Base-by-base conservation (phyloP, 306 rosid species). In the Castanea sativa region DNA sequence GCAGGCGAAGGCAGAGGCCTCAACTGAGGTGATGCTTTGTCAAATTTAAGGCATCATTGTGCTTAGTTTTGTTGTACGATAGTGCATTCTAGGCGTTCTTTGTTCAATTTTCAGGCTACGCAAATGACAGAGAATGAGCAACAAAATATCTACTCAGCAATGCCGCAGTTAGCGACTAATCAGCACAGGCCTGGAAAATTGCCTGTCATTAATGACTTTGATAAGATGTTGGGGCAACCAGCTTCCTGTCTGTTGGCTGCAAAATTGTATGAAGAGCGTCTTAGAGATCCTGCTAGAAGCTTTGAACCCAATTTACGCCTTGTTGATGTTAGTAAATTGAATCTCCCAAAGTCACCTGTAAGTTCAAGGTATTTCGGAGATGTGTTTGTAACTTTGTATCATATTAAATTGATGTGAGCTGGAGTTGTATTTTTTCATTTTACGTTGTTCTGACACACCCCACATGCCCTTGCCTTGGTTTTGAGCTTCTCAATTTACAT, bases 61-160 rank as follows among this genome's bases (percentile, higher is more conserved):
- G 49, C 56, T 76, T 27, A 11, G 15, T 79, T 73, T 35, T 21
- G n/a, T 69, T 69, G 56, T 70, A 15, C 25, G 4, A 61, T 63
- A 75, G 76, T 75, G 78, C 52, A 52, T 72, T 30, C 2, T 15
- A 29, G 8, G 57, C n/a, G 6, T 19, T 69, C 67, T 20, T 49
- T 55, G 64, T 23, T 78, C 32, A 53, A 85, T 70, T 85, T 73
- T 82, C 85, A 89, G 96, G 85, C 52, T 25, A 59, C 61, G 29
- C 78, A 59, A 49, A 55, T 15, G 74, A 58, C 67, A 7, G 56
- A 83, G 73, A 78, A 49, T 67, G 83, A 82, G 59, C 55, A 65
- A 7, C 79, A 41, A 35, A 30, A 5, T n/a, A 6, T 49, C 29
- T 74, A 56, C 52, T 73, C 78, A 65, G 67, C 75, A 51, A 69